Evolutionary conservation across 805 yeast genomes (phyloP).

Genomic region (Candida michaelii): DNA sequence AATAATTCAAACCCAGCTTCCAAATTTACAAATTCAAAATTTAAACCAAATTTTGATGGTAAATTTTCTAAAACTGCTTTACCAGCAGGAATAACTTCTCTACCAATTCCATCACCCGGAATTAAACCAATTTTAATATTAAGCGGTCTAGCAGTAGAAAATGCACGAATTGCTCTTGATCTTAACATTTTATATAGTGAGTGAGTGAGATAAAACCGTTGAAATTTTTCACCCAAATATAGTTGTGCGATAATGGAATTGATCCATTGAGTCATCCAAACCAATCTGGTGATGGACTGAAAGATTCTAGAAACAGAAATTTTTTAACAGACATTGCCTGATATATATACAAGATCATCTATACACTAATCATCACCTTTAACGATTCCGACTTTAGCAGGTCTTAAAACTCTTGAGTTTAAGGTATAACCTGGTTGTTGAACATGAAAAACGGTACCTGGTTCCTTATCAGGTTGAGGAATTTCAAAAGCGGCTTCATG

Average conservation of each 20-base stretch:
- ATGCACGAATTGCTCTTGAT: conserved; percentile 13
- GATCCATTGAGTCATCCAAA: conserved; percentile 4
- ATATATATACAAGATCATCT: conserved; percentile 10
- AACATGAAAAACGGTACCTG: conserved; percentile 90
- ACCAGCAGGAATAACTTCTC: conserved; percentile 98
- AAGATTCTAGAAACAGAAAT: neutral
- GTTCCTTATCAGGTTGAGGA: conserved; percentile 82
- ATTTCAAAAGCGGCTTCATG: conserved; percentile 93
- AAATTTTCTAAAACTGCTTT: conserved; percentile 79
- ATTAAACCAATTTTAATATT: conserved; percentile 58
- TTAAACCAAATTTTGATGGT: conserved; percentile 70
- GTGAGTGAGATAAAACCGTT: neutral
- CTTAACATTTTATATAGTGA: conserved; percentile 6
- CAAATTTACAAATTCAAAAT: conserved; percentile 82
- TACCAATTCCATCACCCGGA: conserved; percentile 98
- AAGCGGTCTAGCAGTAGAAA: conserved; percentile 11
- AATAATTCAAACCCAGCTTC: conserved; percentile 95
- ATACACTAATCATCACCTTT: conserved; percentile 39
- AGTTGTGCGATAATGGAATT: conserved; percentile 3
- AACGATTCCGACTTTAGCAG: conserved; percentile 95
- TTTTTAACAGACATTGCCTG: neutral
- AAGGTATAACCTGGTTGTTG: conserved; percentile 88
- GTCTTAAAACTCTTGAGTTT: conserved; percentile 85
- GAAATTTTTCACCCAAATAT: conserved; percentile 4
- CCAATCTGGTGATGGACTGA: neutral